phyloP scores from a whole-genome alignment of 495 filamentous ascomycete species.

The Hypoxylon lienhwacheense region DNA sequence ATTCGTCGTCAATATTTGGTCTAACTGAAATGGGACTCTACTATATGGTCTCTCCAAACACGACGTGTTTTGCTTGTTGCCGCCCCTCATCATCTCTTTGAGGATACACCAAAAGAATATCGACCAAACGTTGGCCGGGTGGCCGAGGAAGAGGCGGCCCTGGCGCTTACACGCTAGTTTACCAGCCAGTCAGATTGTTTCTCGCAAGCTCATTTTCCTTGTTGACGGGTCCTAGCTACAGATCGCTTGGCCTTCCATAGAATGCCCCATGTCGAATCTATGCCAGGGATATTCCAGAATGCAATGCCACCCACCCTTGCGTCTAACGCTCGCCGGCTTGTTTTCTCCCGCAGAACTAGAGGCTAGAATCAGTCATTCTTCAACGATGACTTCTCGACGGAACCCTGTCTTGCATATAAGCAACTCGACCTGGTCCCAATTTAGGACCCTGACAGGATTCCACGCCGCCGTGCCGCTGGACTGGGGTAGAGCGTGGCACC shows the following conservation, averaged over 20 bases:
- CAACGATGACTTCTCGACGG: constrained; percentile 6
- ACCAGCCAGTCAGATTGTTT: constrained; percentile 27
- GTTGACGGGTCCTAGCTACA: constrained; percentile 29
- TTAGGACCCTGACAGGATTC: constrained; percentile 22
- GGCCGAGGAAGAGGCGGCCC: constrained; percentile 32
- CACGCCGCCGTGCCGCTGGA: constrained; percentile 33
- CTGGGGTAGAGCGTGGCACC: constrained; percentile 33
- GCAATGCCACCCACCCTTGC: constrained; percentile 26
- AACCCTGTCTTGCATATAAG: constrained; percentile 7
- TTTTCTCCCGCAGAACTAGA: constrained; percentile 24
- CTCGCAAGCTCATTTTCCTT: constrained; percentile 17
- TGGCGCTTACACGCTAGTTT: constrained; percentile 27
- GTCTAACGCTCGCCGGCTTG: constrained; percentile 23
- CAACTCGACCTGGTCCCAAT: constrained; percentile 21
- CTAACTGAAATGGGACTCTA: constrained; percentile 9
- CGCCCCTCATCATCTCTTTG: constrained; percentile 31
- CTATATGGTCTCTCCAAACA: constrained; percentile 21
- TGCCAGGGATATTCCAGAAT: constrained; percentile 24
- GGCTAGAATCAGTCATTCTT: constrained; percentile 24
- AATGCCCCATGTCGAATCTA: constrained; percentile 28
- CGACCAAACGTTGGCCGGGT: constrained; percentile 26
- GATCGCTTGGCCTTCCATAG: constrained; percentile 36
- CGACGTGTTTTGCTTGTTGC: constrained; percentile 28
- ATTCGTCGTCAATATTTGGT: constrained; percentile 5
- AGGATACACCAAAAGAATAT: constrained; percentile 20